Evolutionary conservation across 1,284 basidiomycete species (phyloP).

Genomic region (Irpex lacteus): DNA sequence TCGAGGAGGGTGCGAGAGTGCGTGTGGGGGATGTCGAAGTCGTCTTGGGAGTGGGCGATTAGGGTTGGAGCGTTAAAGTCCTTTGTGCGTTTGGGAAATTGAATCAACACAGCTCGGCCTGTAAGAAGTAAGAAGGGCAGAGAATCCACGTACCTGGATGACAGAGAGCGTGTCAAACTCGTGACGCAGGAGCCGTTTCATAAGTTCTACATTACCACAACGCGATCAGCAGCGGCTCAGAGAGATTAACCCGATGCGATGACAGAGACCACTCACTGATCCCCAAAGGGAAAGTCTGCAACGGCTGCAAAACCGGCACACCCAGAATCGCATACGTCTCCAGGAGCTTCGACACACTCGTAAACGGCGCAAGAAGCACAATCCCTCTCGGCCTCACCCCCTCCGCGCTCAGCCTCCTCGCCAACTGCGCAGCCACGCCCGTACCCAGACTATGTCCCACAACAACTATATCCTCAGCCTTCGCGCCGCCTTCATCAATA

Average conservation of each 20-base stretch:
- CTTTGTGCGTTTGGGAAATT: slow-evolving; percentile 1
- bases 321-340: slow-evolving; percentile 74
- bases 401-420: slow-evolving; percentile 54
- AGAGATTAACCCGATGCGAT: neutral
- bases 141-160: slow-evolving; percentile 47
- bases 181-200: slow-evolving; percentile 57
- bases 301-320: slow-evolving; percentile 66
- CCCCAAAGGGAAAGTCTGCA: slow-evolving; percentile 68
- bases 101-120: slow-evolving; percentile 6
- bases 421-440: slow-evolving; percentile 67
- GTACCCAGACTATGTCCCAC: slow-evolving; percentile 86
- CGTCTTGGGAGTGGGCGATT: slow-evolving; percentile 79
- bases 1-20: slow-evolving; percentile 79
- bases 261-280: slow-evolving; percentile 49
- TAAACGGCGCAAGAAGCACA: slow-evolving; percentile 78
- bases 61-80: slow-evolving; percentile 59
- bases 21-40: slow-evolving; percentile 75
- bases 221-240: slow-evolving; percentile 39
- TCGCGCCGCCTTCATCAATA: slow-evolving; percentile 48
- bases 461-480: slow-evolving; percentile 59
- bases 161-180: slow-evolving; percentile 64
- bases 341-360: slow-evolving; percentile 61
- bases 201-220: slow-evolving; percentile 52
- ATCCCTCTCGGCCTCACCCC: slow-evolving; percentile 55
- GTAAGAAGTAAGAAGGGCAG: neutral